Conservation (phyloP, 768 basidiomycete genomes). For the Sporobolomyces roseus region DNA sequence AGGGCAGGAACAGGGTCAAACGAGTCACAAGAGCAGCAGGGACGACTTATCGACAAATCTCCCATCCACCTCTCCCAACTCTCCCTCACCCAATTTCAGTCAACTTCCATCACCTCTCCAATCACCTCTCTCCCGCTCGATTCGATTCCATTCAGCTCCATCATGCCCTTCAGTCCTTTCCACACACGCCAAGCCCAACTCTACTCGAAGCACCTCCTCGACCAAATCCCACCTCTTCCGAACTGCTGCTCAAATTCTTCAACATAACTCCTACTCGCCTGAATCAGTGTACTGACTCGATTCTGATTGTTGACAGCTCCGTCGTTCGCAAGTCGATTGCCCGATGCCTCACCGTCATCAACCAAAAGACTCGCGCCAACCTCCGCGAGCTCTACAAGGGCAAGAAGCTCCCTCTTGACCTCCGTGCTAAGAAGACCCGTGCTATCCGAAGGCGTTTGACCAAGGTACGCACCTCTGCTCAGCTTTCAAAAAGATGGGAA, state of each 20-base stretch:
- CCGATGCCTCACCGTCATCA: slow-evolving; percentile 95
- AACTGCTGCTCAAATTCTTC: slow-evolving; percentile 1
- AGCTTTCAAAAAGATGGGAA: no score
- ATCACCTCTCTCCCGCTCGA: neutral
- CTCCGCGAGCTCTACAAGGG: slow-evolving; percentile 96
- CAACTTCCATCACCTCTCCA: neutral
- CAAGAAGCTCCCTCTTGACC: slow-evolving; percentile 95
- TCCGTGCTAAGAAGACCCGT: slow-evolving; percentile 95
- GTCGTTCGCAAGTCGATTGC: slow-evolving; percentile 98
- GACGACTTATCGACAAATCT: neutral
- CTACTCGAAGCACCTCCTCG: no score
- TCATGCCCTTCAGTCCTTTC: no score
- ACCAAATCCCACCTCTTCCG: no score
- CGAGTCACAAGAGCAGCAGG: neutral
- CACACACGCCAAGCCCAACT: no score
- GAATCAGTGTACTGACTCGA: neutral
- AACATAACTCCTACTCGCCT: no score
- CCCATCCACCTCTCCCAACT: neutral
- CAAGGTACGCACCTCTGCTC: slow-evolving; percentile 56
- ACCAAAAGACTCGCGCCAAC: slow-evolving; percentile 95
- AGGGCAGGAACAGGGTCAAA: neutral
- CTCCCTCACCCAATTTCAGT: neutral
- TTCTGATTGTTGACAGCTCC: slow-evolving; percentile 56
- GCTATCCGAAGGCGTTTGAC: slow-evolving; percentile 94
- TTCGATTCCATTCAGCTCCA: neutral